Evolutionary conservation across 306 rosid species (phyloP).

Genomic region (Medicago lupulina): DNA sequence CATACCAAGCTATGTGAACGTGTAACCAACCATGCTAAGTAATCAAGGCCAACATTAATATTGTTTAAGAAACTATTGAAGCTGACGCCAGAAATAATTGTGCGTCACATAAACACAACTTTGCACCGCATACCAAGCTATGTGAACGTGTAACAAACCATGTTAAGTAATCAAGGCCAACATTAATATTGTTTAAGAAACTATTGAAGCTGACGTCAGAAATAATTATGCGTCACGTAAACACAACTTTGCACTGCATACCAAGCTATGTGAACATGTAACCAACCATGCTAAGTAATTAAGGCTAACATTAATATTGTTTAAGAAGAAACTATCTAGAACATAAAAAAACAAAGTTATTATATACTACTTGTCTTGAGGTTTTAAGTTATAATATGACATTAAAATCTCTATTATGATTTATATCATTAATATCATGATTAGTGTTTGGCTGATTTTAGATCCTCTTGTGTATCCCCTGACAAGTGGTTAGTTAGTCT

Average conservation of each 20-base stretch:
- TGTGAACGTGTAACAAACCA: background rate
- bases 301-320: background rate
- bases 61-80: background rate
- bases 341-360: background rate
- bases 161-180: background rate
- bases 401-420: background rate
- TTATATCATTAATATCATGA: background rate
- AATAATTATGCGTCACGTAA: background rate
- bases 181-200: too few species aligned
- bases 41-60: background rate
- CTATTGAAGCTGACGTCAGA: background rate
- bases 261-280: background rate
- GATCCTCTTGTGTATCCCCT: slow-evolving; percentile 4
- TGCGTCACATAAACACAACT: background rate
- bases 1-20: background rate
- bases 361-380: background rate
- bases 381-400: background rate
- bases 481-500: slow-evolving; percentile 34
- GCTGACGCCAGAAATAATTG: background rate
- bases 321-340: background rate
- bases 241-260: background rate
- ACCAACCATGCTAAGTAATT: background rate
- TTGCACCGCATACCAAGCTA: background rate
- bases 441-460: slow-evolving; percentile 4
- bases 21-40: background rate